Percentiles rank a stretch among this genome's conserved stretches.
phyloP scores from a whole-genome alignment of 139 green algal genomes.

The Chlorella sp. region DNA sequence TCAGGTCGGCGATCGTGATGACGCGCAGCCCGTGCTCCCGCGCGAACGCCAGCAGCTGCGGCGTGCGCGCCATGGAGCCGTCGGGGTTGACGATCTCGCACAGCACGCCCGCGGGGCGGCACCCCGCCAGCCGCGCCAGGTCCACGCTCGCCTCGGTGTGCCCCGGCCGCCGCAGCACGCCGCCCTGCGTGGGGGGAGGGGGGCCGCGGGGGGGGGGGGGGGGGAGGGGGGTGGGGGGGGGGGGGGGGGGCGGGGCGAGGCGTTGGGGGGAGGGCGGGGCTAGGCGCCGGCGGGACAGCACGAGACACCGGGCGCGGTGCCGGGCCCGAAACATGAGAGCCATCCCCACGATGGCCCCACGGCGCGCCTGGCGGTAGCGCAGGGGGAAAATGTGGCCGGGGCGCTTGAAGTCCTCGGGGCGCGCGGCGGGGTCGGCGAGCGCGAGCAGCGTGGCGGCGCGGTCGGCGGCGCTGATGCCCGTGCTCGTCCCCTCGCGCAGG shows the following conservation, averaged over 20 bases:
- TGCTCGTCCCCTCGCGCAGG: constrained; percentile 79
- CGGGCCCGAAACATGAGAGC: not conserved
- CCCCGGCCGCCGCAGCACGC: constrained; percentile 84
- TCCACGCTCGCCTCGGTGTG: constrained; percentile 97
- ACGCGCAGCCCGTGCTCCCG: constrained; percentile 75
- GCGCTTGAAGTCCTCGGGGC: constrained; percentile 75
- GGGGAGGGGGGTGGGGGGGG: not conserved
- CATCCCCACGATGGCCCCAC: no score
- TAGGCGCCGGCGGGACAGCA: not conserved
- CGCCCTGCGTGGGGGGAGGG: constrained; percentile 40
- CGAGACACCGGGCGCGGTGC: not conserved
- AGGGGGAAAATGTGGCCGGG: constrained; percentile 98
- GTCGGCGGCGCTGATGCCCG: constrained; percentile 94
- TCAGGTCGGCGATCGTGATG: constrained; percentile 93
- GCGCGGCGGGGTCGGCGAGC: constrained; percentile 66
- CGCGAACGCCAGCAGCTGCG: constrained; percentile 86
- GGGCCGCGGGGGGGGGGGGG: not conserved
- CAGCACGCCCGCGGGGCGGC: constrained; percentile 88
- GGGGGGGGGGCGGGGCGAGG: not conserved
- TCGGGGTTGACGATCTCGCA: constrained; percentile 93
- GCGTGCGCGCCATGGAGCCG: constrained; percentile 86
- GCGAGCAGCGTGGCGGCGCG: constrained; percentile 82
- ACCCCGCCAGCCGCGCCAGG: constrained; percentile 86
- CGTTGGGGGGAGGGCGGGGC: not conserved
- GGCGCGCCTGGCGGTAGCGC: constrained; percentile 45